Evolutionary conservation across 306 rosid genomes (phyloP), one percentile per base, ranked within the genome.

Genomic region (Sphenostylis stenocarpa): DNA sequence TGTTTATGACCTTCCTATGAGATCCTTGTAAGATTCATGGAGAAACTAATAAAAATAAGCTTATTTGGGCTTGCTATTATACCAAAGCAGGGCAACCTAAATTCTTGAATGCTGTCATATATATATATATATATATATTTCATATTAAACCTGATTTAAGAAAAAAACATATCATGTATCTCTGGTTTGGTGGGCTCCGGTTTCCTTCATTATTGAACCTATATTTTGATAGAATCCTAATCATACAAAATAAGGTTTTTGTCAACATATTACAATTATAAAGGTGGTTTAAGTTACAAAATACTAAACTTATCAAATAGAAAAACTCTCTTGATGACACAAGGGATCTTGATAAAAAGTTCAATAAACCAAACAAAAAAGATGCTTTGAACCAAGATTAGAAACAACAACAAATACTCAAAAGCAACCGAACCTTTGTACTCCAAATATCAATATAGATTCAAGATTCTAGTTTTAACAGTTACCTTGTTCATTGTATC

Each of bases 401-500:
- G 16, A 56, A 36, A 47, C 7, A 43, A 67, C 52, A 23, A 73
- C 17, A 43, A 31, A 39, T 38, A 56, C n/a, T 52, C 60, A 60
- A 28, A 49, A 66, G 74, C 14, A 61, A 72, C 47, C 55, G 31
- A 51, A 15, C 41, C 19, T 53, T 65, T 44, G 58, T 15, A 34
- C 17, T 81, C 67, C 67, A 23, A 57, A 61, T 53, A 72, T 29
- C 67, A 73, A 55, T 51, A 61, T 51, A 17, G 3, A 55, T 41
- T 56, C 53, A 61, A 60, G 56, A 43, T 8, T 71, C 41, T 47
- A 24, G 34, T 72, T 55, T 31, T 23, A 38, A 64, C 55, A 76
- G 52, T 77, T 60, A 90, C 98, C 98, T 94, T 94, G 84, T 88
- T 94, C 96, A 94, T 90, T 41, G 98, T 94, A 84, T 94, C 98